These are phyloP conservation scores for Boletus albobrunnescens DNA, from an alignment of 1,284 basidiomycete species.

Conservation along the genomic window DNA sequence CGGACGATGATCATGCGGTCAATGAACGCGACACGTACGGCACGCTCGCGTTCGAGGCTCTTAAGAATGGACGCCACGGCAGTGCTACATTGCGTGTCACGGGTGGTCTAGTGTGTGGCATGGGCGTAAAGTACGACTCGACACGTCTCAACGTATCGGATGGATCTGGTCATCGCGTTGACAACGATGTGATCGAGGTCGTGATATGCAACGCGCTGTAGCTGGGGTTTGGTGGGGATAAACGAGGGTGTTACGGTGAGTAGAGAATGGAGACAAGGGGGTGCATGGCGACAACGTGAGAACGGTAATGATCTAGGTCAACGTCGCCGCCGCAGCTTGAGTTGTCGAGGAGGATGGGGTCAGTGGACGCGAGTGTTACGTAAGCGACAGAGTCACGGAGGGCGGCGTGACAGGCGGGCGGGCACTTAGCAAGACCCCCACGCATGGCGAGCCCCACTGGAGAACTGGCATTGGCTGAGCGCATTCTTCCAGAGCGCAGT, in stretches of 20 bases:
- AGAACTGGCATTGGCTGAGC: slow-evolving; percentile 11
- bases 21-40: neutral
- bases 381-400: slow-evolving; percentile 13
- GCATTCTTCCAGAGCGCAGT: slow-evolving; percentile 21
- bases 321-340: too few species aligned
- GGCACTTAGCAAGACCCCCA: too few species aligned
- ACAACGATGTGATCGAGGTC: slow-evolving; percentile 2
- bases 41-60: slow-evolving; percentile 2
- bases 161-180: slow-evolving; percentile 22
- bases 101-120: slow-evolving; percentile 6
- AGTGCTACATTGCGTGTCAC: slow-evolving; percentile 12
- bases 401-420: slow-evolving; percentile 17
- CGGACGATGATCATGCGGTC: slow-evolving; percentile 12
- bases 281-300: too few species aligned
- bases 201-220: neutral
- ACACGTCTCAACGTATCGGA: slow-evolving; percentile 1
- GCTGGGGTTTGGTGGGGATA: slow-evolving; percentile 14
- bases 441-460: slow-evolving; percentile 16
- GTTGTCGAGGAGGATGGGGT: too few species aligned
- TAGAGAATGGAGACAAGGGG: too few species aligned
- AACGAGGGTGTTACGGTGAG: too few species aligned
- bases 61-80: slow-evolving; percentile 14
- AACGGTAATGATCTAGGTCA: too few species aligned
- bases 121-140: neutral
- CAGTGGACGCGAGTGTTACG: slow-evolving; percentile 17